Conservation (phyloP, 192 early-diverging fungal species). For the Gamsiella multidivaricata region DNA sequence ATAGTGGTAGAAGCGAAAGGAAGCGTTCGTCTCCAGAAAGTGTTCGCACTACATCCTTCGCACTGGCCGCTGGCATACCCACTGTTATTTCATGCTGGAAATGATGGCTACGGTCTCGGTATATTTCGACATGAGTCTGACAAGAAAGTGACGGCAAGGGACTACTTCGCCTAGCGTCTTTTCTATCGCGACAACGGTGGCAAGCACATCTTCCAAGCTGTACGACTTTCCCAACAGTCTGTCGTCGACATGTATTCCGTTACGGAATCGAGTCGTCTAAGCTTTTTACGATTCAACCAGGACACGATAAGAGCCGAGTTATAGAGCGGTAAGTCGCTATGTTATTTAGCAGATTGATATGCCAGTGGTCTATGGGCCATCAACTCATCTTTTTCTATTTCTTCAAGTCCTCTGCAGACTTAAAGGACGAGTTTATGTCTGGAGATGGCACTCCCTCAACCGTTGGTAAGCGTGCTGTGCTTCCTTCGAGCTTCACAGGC, state of each 20-base stretch:
- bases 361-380: too few relatives aligned
- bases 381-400: not conserved
- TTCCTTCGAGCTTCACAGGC: conserved; percentile 32
- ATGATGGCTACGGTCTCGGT: not conserved
- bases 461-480: conserved; percentile 8
- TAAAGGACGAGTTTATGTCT: not conserved
- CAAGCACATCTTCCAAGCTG: not conserved
- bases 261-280: not conserved
- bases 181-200: not conserved
- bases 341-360: too few relatives aligned
- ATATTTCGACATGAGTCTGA: not conserved
- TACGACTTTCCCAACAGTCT: not conserved
- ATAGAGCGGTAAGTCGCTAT: not conserved
- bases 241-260: not conserved
- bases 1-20: not conserved
- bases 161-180: not conserved
- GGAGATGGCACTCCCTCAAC: not conserved
- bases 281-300: not conserved
- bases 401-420: not conserved
- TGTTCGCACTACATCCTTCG: not conserved
- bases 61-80: not conserved
- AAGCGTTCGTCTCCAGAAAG: not conserved
- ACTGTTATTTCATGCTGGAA: not conserved
- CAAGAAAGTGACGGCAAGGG: not conserved
- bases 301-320: not conserved